Base-by-base conservation (phyloP, 2,329 filamentous ascomycete species). In the Sphaerulina vaccinii region DNA sequence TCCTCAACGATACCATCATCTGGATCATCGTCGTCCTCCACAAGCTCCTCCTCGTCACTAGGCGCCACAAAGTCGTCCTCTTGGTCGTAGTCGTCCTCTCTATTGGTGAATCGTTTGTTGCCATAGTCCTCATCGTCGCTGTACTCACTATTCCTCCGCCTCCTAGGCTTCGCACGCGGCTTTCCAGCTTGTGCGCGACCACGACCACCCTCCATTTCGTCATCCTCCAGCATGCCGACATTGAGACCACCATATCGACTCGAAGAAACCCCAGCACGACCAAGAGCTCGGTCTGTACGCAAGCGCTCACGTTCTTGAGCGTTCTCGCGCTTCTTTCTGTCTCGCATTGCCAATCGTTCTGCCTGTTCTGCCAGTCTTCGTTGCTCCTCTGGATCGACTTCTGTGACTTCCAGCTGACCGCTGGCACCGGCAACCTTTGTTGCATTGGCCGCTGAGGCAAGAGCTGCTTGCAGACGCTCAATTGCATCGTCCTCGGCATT, bases 91-190 rank as follows among this genome's bases (percentile, higher is more conserved):
- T 89, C 86, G 58, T 91, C 86, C 54, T 85, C 79, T 46, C 81
- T 80, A 29, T 49, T 49, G 39, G 75, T 75, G 24, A 82, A 81
- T 32, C 80, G 78, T 13, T 82, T 81, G 29, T 84, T 75, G 53
- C 88, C 86, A 60, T 89, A 86, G 62, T 90, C 88, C 7, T 88
- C 88, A 62, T 91, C 87, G 55, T 89, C 87, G 60, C 88, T 87
- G 53, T 73, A 78, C 54, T 76, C 74, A 44, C 71, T 71, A 55
- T 73, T 68, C 21, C 64, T 57, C 32, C 65, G 66, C 29, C 70
- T 63, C 21, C 70, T 65, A 13, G 66, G 61, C 60, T 72, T 75
- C n/a, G 64, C 56, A 19, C 62, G 65, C 9, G 60, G 48, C 46
- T 62, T 64, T 16, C 61, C 60, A 10, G 59, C 46, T 36, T 57